These are phyloP conservation scores for Podaxis rugospora DNA, from an alignment of 768 basidiomycete species.

Conservation along the genomic window DNA sequence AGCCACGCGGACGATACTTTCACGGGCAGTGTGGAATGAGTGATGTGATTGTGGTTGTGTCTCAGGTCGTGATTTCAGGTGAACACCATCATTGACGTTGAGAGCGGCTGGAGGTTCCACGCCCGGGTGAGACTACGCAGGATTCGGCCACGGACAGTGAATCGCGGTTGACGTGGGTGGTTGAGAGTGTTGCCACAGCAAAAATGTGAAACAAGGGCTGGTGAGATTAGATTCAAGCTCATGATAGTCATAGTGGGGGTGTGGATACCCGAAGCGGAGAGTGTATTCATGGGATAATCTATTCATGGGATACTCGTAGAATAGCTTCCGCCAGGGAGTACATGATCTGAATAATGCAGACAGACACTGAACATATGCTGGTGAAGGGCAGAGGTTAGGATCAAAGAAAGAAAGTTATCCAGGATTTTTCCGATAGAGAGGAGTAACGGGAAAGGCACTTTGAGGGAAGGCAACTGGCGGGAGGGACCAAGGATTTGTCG, in stretches of 20 bases:
- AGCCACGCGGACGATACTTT: background rate
- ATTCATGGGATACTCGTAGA: background rate
- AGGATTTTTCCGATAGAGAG: slow-evolving; percentile 6
- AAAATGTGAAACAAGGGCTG: background rate
- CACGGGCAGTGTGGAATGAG: background rate
- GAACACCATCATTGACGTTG: background rate
- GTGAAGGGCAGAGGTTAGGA: background rate
- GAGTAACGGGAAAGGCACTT: background rate
- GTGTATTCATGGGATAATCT: slow-evolving; percentile 7
- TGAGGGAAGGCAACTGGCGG: background rate
- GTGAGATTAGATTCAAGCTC: background rate
- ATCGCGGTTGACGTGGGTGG: background rate
- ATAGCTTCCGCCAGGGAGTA: background rate
- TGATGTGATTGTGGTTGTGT: slow-evolving; percentile 2
- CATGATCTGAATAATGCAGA: background rate
- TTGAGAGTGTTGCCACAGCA: background rate
- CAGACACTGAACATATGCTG: background rate
- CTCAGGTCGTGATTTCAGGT: background rate
- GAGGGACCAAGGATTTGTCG: background rate
- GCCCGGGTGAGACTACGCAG: background rate
- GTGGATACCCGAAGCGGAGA: background rate
- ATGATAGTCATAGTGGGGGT: background rate
- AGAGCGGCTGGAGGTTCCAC: background rate
- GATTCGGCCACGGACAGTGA: background rate
- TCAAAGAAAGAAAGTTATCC: background rate